Base-by-base conservation (phyloP, 352 stramenopile species). In the Phytophthora constricta region DNA sequence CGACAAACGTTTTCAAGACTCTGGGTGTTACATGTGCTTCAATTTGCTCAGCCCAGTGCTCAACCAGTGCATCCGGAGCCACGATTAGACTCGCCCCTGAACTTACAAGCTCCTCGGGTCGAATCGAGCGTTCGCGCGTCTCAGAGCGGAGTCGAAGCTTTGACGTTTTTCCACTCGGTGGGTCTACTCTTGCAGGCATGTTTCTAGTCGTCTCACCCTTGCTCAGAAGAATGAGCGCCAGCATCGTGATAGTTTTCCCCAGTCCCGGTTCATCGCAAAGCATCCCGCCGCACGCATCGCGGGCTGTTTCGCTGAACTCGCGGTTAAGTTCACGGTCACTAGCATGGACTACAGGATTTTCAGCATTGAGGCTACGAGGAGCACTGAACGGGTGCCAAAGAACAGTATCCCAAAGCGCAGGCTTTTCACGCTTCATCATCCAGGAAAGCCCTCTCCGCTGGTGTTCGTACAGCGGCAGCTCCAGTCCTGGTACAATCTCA, bases 171-270 rank as follows among this genome's bases (percentile, higher is more conserved):
- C 54, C 50, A 8, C 33, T 57, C 3, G 49, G 43, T 34, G 27
- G 26, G 50, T 70, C 45, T 2, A 43, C 50, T 2, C 61, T 39
- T 3, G 52, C 28, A 8, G 66, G 48, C 54, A 67, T 56, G 9
- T 56, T 19, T 20, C 3, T n/a, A 10, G 61, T 74, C 3, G 61
- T 60, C 27, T 90, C 78, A 1, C 82, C 82, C 61, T 86, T 86
- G 3, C 84, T 95, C 9, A 86, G 77, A 1, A 93, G 59, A 27
- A 95, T 77, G n/a, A 95, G 48, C 10, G 87, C 84, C 2, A 93
- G 56, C 78, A 95, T 91, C 27, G 83, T 93, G 57, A 95, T 90
- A 0, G 84, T 93, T 65, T 93, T 95, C 4, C 84, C 87, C 4
- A 95, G 68, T 0, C 85, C 87, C 23, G 87, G 85, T 27, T 93